Conservation (phyloP, 139 green algal genomes). For the Axilococcus clingmanii region DNA sequence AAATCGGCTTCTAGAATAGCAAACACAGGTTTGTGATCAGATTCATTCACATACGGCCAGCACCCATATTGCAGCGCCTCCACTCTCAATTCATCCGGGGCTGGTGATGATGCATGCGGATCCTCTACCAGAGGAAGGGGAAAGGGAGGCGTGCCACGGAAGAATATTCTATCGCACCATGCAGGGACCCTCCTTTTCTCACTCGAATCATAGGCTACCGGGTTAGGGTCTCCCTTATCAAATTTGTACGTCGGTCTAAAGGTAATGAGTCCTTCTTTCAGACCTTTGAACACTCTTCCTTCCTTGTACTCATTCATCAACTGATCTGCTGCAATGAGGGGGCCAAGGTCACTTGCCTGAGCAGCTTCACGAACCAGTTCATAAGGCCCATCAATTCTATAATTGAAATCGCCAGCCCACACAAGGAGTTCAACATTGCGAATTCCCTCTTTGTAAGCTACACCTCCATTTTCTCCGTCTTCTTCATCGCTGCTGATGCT, state of each 20-base stretch:
- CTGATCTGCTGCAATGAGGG: constrained; percentile 48
- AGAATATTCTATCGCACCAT: constrained; percentile 92
- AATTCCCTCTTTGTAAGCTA: constrained; percentile 23
- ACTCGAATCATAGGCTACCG: constrained; percentile 57
- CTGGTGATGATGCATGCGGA: background rate
- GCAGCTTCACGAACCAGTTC: constrained; percentile 27
- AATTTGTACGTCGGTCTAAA: constrained; percentile 97
- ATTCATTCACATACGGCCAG: constrained; percentile 69
- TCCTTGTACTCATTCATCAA: constrained; percentile 34
- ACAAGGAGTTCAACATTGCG: constrained; percentile 52
- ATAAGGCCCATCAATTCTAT: constrained; percentile 53
- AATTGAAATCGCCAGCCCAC: constrained; percentile 93
- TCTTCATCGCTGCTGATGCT: background rate
- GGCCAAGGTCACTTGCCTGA: constrained; percentile 6
- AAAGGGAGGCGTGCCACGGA: constrained; percentile 39
- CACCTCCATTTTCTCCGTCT: background rate
- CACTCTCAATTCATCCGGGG: constrained; percentile 28
- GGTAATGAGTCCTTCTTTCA: constrained; percentile 61
- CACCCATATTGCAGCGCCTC: constrained; percentile 40
- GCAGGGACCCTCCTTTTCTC: constrained; percentile 80
- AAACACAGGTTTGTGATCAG: constrained; percentile 85
- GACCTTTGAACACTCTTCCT: constrained; percentile 47
- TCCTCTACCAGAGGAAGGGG: background rate
- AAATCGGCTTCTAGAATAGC: constrained; percentile 14
- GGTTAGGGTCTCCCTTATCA: constrained; percentile 30